Percentiles rank a stretch among this genome's conserved stretches.
phyloP scores from a whole-genome alignment of 768 basidiomycete genomes.

The Panellus pusillus region DNA sequence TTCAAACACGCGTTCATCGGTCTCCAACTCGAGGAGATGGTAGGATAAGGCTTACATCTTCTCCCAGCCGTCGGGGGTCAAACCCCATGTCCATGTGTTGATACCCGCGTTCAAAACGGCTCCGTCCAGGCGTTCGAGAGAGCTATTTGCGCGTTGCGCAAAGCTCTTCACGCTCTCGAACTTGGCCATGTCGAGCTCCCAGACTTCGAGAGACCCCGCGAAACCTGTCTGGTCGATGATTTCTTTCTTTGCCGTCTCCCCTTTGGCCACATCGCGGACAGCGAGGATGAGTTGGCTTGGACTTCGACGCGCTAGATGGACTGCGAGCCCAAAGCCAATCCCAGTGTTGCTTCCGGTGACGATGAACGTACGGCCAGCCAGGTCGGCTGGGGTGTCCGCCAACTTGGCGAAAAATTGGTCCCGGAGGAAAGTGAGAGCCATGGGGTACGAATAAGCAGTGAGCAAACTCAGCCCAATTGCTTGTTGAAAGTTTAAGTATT shows the following conservation, averaged over 20 bases:
- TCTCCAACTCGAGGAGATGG: neutral
- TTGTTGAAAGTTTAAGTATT: too few relatives aligned
- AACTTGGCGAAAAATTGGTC: conserved; percentile 7
- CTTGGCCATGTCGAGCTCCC: conserved; percentile 11
- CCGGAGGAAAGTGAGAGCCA: conserved; percentile 3
- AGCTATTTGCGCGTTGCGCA: conserved; percentile 1
- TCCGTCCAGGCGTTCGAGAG: conserved; percentile 5
- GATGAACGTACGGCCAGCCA: conserved; percentile 35
- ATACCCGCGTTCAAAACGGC: conserved; percentile 5
- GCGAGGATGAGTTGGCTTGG: conserved; percentile 6
- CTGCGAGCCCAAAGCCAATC: conserved; percentile 40
- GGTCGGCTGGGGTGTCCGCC: conserved; percentile 20
- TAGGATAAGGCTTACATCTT: conserved; percentile 22
- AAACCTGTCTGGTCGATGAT: conserved; percentile 4
- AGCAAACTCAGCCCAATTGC: too few relatives aligned
- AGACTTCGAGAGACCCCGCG: conserved; percentile 4
- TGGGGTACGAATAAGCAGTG: conserved; percentile 1
- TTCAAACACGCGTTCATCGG: neutral
- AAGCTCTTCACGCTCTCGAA: conserved; percentile 10
- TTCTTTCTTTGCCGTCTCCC: conserved; percentile 2
- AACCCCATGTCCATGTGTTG: neutral
- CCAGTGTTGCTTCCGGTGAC: conserved; percentile 39
- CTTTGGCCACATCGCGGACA: conserved; percentile 7
- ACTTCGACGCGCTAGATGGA: conserved; percentile 5
- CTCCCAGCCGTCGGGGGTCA: conserved; percentile 34